Evolutionary conservation across 2,329 filamentous ascomycete genomes (phyloP).

Genomic region (Pseudocercospora cruenta): DNA sequence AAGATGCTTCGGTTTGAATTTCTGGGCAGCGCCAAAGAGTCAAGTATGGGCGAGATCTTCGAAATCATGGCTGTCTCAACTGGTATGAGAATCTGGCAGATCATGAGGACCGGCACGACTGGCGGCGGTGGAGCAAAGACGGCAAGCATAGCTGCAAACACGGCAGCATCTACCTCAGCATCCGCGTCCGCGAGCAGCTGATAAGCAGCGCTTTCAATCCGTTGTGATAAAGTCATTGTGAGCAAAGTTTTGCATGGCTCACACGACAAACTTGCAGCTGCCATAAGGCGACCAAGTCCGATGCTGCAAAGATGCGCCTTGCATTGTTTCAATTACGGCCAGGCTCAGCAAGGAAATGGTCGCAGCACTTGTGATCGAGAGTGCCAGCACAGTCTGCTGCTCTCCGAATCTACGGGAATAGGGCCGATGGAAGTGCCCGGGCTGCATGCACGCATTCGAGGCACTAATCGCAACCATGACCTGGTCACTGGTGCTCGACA

Average conservation of each 20-base stretch:
- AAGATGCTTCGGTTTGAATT: constrained; percentile 26
- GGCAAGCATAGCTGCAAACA: neutral
- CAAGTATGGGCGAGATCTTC: constrained; percentile 22
- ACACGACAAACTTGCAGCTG: neutral
- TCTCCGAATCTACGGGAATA: neutral
- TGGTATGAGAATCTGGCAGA: constrained; percentile 24
- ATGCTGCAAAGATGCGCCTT: neutral
- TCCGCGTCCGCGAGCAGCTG: neutral
- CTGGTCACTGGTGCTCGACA: neutral
- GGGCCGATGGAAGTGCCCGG: neutral
- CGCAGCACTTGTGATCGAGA: neutral
- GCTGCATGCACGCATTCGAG: neutral
- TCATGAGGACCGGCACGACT: constrained; percentile 13
- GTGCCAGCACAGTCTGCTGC: neutral
- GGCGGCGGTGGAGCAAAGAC: constrained; percentile 1
- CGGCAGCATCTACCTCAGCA: neutral
- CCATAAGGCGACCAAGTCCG: neutral
- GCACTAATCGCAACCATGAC: neutral
- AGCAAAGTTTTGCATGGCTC: too few species aligned
- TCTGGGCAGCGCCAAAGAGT: constrained; percentile 17
- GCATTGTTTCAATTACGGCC: neutral
- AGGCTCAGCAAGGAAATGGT: neutral
- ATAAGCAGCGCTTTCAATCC: neutral
- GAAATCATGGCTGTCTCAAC: constrained; percentile 24
- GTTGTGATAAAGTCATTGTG: too few species aligned